Evolutionary conservation across 2,329 filamentous ascomycete genomes (phyloP).

Genomic region (Claviceps sp.): DNA sequence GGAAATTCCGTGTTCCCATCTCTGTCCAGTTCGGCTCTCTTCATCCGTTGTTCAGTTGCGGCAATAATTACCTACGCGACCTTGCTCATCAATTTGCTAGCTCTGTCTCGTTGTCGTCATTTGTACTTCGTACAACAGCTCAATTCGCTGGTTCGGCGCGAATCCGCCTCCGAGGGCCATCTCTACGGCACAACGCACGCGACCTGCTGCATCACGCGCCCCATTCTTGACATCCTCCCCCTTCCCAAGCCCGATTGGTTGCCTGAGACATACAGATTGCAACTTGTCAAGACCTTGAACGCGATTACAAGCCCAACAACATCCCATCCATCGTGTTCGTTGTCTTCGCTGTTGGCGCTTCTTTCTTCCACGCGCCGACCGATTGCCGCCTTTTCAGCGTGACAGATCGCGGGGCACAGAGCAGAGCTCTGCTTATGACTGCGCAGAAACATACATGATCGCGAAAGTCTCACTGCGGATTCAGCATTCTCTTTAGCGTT

Average conservation of each 20-base stretch:
- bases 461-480: background rate
- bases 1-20: background rate
- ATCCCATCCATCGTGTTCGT: background rate
- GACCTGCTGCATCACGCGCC: background rate
- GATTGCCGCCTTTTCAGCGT: background rate
- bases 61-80: too few relatives aligned
- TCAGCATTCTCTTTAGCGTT: background rate
- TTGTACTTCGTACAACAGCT: background rate
- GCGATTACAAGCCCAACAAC: background rate
- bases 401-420: background rate
- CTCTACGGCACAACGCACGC: background rate
- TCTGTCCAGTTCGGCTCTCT: background rate
- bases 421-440: background rate
- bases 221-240: background rate
- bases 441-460: background rate
- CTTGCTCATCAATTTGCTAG: background rate
- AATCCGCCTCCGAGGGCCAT: background rate
- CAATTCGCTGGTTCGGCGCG: background rate
- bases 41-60: too few relatives aligned
- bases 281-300: background rate
- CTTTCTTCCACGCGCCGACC: background rate
- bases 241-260: background rate
- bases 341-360: background rate
- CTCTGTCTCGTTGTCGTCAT: conserved; percentile 2
- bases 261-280: background rate